These are phyloP conservation scores for Trypanosoma conorhini DNA, from an alignment of 208 protist species.

Conservation along the genomic window DNA sequence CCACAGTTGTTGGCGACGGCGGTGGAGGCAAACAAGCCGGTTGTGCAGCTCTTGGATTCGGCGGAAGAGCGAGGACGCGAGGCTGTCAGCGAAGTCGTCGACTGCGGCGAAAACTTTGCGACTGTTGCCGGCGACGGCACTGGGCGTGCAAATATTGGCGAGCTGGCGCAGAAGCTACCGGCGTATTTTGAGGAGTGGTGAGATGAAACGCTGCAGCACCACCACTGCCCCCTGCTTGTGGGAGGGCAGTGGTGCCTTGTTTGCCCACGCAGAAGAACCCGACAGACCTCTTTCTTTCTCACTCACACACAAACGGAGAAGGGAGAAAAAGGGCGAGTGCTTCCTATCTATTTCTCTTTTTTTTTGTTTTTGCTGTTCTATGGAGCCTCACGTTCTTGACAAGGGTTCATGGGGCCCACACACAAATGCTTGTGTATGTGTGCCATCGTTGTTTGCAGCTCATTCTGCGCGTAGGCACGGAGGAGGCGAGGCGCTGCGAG, in stretches of 20 bases:
- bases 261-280: background rate
- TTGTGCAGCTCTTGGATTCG: background rate
- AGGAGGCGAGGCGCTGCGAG: background rate
- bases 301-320: background rate
- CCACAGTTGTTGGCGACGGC: background rate
- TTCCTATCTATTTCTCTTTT: constrained; percentile 5
- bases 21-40: background rate
- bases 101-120: background rate
- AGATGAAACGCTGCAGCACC: background rate
- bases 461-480: background rate
- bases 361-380: background rate
- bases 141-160: background rate
- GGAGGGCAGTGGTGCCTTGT: background rate
- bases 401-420: background rate
- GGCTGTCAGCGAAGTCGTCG: background rate
- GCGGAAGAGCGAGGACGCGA: background rate
- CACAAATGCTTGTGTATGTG: background rate
- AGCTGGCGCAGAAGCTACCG: background rate
- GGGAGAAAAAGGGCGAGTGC: background rate
- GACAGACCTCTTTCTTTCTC: background rate
- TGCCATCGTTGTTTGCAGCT: background rate
- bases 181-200: constrained; percentile 10
- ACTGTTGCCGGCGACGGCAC: background rate
- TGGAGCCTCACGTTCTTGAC: background rate
- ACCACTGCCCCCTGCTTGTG: background rate